These are phyloP conservation scores for Coniosporium tulheliwenetii DNA, from an alignment of 2,329 filamentous ascomycete genomes.

Conservation along the genomic window DNA sequence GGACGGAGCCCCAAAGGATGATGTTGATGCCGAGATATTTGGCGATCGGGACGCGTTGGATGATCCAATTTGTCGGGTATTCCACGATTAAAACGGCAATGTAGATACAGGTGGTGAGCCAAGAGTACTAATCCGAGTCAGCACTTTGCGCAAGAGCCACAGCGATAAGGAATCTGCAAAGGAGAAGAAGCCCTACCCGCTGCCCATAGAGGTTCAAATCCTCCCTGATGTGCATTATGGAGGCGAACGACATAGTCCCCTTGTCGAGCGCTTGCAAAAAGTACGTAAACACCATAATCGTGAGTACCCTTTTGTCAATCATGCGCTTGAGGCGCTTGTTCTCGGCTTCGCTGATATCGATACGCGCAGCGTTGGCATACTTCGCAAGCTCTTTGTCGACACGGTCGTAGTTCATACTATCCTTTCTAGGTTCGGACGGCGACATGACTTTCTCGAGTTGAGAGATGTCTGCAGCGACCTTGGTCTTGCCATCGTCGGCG, in stretches of 20 bases:
- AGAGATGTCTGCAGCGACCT: slow-evolving; percentile 17
- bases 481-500: background rate
- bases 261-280: slow-evolving; percentile 58
- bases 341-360: slow-evolving; percentile 44
- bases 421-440: slow-evolving; percentile 28
- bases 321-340: slow-evolving; percentile 44
- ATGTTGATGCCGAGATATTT: slow-evolving; percentile 50
- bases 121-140: slow-evolving; percentile 38
- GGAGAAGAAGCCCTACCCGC: slow-evolving; percentile 13
- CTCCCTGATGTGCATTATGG: slow-evolving; percentile 44
- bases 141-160: slow-evolving; percentile 2
- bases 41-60: slow-evolving; percentile 44
- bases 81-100: slow-evolving; percentile 55
- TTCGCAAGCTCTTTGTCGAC: slow-evolving; percentile 57
- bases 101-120: slow-evolving; percentile 62
- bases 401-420: slow-evolving; percentile 39
- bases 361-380: slow-evolving; percentile 42
- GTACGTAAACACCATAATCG: slow-evolving; percentile 59
- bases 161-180: background rate
- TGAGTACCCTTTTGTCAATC: slow-evolving; percentile 53
- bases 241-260: slow-evolving; percentile 46
- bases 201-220: slow-evolving; percentile 29
- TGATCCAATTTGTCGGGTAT: slow-evolving; percentile 51
- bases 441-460: slow-evolving; percentile 36
- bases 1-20: slow-evolving; percentile 44